Percentiles rank a stretch among this genome's conserved stretches.
phyloP scores from a whole-genome alignment of 2,329 filamentous ascomycete species.

The Pseudohalonectria lignicola region DNA sequence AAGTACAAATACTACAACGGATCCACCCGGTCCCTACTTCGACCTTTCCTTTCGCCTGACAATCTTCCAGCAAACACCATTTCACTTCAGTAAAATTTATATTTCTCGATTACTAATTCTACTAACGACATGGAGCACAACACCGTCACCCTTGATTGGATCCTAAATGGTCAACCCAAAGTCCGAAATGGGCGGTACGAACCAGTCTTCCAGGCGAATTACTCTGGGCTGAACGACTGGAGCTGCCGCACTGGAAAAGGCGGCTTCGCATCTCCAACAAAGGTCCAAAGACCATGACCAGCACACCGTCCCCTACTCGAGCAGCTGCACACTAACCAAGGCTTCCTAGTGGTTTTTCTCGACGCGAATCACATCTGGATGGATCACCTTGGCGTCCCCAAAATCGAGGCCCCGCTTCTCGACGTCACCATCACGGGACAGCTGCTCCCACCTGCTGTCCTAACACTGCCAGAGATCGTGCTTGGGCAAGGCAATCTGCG shows the following conservation, averaged over 20 bases:
- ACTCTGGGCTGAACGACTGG: constrained; percentile 3
- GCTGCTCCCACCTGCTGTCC: neutral
- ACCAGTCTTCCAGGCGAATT: constrained; percentile 3
- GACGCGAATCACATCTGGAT: neutral
- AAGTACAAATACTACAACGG: too few species aligned
- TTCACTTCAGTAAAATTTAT: too few species aligned
- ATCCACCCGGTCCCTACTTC: too few species aligned
- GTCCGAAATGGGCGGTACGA: constrained; percentile 5
- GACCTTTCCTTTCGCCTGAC: too few species aligned
- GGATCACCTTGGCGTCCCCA: neutral
- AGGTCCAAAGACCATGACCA: neutral
- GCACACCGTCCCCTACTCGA: constrained; percentile 2
- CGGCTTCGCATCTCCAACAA: neutral
- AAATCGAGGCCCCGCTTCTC: constrained; percentile 5
- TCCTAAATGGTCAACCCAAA: neutral
- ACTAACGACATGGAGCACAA: too few species aligned
- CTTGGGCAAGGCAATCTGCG: neutral
- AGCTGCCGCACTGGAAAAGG: neutral
- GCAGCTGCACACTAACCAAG: constrained; percentile 1
- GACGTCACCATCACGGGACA: neutral
- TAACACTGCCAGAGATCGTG: neutral
- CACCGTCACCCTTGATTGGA: constrained; percentile 1
- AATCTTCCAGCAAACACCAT: too few species aligned
- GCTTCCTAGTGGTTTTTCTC: neutral
- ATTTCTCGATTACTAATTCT: too few species aligned